Conservation (phyloP, 192 early-diverging fungal genomes). For the Linnemannia schmuckeri region DNA sequence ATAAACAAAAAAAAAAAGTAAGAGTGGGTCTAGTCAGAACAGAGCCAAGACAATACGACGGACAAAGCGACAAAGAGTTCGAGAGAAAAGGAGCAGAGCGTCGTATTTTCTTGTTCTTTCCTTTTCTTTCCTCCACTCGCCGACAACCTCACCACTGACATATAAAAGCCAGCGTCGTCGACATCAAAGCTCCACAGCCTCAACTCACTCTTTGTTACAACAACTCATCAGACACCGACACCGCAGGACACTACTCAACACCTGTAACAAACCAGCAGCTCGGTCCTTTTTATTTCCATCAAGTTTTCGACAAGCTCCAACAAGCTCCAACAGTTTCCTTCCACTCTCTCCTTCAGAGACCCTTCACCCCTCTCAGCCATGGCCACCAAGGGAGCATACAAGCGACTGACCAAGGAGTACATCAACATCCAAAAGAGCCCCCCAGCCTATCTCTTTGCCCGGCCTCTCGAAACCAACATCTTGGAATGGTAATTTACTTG, state of each 20-base stretch:
- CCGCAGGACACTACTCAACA: neutral
- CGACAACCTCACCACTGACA: neutral
- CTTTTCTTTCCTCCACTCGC: neutral
- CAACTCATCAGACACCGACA: neutral
- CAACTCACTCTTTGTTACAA: neutral
- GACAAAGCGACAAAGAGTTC: neutral
- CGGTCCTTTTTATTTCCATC: neutral
- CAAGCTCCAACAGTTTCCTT: neutral
- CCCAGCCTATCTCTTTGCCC: slow-evolving; percentile 89
- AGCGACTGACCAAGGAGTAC: slow-evolving; percentile 86
- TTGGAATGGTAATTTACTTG: slow-evolving; percentile 85
- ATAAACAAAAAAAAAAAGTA: too few relatives aligned
- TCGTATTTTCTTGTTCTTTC: neutral
- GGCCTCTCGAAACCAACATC: slow-evolving; percentile 94
- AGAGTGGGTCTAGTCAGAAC: too few relatives aligned
- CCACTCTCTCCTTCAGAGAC: neutral
- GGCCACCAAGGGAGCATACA: slow-evolving; percentile 87
- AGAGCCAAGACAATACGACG: neutral
- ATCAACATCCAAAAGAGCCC: slow-evolving; percentile 83
- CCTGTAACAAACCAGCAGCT: neutral
- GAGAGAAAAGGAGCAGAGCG: neutral
- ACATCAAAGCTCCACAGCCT: neutral
- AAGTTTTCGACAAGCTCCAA: neutral
- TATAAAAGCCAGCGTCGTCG: neutral
- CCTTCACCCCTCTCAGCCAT: slow-evolving; percentile 50